Percentiles rank a stretch among this genome's conserved stretches.
Conservation (phyloP, 768 basidiomycete species). For the Floccularia luteovirens region DNA sequence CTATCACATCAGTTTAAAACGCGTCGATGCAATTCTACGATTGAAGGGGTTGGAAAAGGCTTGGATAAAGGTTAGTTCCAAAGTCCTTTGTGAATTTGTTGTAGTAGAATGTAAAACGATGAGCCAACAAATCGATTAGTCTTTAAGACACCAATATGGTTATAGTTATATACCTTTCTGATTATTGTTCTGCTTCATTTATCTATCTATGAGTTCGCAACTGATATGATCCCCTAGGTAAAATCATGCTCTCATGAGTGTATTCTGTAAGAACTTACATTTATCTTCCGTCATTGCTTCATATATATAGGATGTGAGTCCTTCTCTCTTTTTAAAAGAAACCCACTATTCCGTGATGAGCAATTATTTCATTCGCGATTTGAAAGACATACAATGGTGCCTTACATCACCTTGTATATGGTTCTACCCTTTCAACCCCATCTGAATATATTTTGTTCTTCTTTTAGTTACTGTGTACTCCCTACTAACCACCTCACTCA, state of each 20-base stretch:
- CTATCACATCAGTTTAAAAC: slow-evolving; percentile 58
- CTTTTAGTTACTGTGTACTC: slow-evolving; percentile 2
- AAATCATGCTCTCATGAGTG: slow-evolving; percentile 6
- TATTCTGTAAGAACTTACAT: not conserved
- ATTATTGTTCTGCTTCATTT: slow-evolving; percentile 14
- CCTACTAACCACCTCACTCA: slow-evolving; percentile 16
- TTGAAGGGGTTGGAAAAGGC: slow-evolving; percentile 70
- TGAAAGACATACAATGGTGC: slow-evolving; percentile 48
- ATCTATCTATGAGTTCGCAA: too few relatives aligned
- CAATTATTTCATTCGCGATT: slow-evolving; percentile 63
- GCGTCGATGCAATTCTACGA: slow-evolving; percentile 77
- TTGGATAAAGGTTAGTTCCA: slow-evolving; percentile 61
- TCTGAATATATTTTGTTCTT: slow-evolving; percentile 33
- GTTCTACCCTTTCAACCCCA: slow-evolving; percentile 70
- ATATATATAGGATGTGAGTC: slow-evolving; percentile 29
- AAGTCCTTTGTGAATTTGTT: slow-evolving; percentile 5
- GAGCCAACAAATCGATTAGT: slow-evolving; percentile 87
- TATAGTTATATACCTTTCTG: too few relatives aligned
- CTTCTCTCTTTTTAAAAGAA: slow-evolving; percentile 1
- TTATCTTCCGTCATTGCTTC: slow-evolving; percentile 9
- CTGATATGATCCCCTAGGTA: slow-evolving; percentile 21
- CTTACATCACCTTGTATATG: slow-evolving; percentile 56
- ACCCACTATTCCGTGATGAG: slow-evolving; percentile 36
- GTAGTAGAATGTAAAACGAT: slow-evolving; percentile 24
- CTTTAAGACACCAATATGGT: slow-evolving; percentile 81